A percentile compares a stretch with the other conserved stretches of the same genome.
Evolutionary conservation across 2,329 filamentous ascomycete genomes (phyloP).

Genomic region (Ramichloridium luteum): DNA sequence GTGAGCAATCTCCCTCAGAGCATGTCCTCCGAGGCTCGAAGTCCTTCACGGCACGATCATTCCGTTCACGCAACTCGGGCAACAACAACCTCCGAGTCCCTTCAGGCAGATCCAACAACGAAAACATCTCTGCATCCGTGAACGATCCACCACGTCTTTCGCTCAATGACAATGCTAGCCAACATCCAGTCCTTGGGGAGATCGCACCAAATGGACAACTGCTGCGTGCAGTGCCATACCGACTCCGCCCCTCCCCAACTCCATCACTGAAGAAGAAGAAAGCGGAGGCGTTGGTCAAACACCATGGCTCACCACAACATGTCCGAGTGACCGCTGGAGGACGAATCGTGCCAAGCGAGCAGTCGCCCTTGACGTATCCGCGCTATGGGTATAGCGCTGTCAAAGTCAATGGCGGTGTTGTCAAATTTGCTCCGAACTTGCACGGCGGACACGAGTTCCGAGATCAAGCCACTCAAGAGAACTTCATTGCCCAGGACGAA

Average conservation of each 20-base stretch:
- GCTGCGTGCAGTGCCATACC: slow-evolving; percentile 13
- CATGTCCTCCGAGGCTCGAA: slow-evolving; percentile 27
- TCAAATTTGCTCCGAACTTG: slow-evolving; percentile 27
- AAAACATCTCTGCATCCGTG: slow-evolving; percentile 18
- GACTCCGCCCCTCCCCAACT: slow-evolving; percentile 32
- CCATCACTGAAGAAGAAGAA: slow-evolving; percentile 40
- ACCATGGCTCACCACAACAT: slow-evolving; percentile 40
- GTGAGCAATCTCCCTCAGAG: slow-evolving; percentile 18
- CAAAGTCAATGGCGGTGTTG: slow-evolving; percentile 25
- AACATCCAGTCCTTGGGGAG: slow-evolving; percentile 20
- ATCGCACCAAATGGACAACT: slow-evolving; percentile 24
- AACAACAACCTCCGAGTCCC: slow-evolving; percentile 19
- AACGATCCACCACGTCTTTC: slow-evolving; percentile 11
- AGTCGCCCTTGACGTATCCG: slow-evolving; percentile 28
- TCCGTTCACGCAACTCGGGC: slow-evolving; percentile 21
- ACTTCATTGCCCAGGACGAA: slow-evolving; percentile 26
- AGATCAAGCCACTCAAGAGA: slow-evolving; percentile 23
- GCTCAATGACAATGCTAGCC: background rate
- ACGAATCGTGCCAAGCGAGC: slow-evolving; percentile 39
- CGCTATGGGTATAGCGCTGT: slow-evolving; percentile 28
- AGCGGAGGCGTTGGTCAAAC: slow-evolving; percentile 38
- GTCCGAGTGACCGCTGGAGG: slow-evolving; percentile 41
- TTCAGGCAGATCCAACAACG: slow-evolving; percentile 19
- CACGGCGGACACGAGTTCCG: slow-evolving; percentile 15
- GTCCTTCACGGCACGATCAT: slow-evolving; percentile 26